These are phyloP conservation scores for Rosa hybrid DNA, from an alignment of 331 rosid species.

Conservation along the genomic window DNA sequence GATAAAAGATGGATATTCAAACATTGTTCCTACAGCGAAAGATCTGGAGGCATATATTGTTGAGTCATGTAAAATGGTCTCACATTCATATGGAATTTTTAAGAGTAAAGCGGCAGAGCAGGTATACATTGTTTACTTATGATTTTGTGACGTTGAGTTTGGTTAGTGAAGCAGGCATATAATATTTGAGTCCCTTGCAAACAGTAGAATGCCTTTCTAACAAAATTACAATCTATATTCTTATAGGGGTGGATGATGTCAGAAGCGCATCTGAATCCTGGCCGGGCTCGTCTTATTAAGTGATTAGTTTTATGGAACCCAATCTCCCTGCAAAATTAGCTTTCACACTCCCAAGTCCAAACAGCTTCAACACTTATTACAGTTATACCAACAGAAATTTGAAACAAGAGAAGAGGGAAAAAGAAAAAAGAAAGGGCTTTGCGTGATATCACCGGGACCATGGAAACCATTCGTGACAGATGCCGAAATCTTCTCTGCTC, in stretches of 20 bases:
- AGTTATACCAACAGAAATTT: not conserved
- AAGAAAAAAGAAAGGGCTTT: not conserved
- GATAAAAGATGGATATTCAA: conserved; percentile 38
- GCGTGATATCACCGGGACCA: conserved; percentile 21
- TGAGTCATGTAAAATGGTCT: conserved; percentile 77
- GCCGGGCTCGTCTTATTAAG: conserved; percentile 72
- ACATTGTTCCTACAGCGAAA: conserved; percentile 32
- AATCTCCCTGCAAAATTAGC: conserved; percentile 31
- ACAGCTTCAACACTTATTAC: conserved; percentile 6
- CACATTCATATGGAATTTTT: conserved; percentile 68
- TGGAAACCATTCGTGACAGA: conserved; percentile 25
- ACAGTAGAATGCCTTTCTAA: not conserved
- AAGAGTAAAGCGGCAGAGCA: conserved; percentile 81
- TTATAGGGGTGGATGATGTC: conserved; percentile 97
- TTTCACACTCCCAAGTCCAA: conserved; percentile 22
- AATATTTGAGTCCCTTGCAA: not conserved
- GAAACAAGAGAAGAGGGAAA: conserved; percentile 8
- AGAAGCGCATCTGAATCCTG: conserved; percentile 91
- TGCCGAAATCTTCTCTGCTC: not conserved
- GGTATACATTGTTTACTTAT: conserved; percentile 41
- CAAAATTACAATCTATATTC: conserved; percentile 6
- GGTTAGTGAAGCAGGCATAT: not conserved
- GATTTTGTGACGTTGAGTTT: not conserved
- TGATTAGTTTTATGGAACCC: conserved; percentile 27
- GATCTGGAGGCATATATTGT: conserved; percentile 70